phyloP scores from a whole-genome alignment of 1,284 basidiomycete genomes.

The Boletus hoseneyae region DNA sequence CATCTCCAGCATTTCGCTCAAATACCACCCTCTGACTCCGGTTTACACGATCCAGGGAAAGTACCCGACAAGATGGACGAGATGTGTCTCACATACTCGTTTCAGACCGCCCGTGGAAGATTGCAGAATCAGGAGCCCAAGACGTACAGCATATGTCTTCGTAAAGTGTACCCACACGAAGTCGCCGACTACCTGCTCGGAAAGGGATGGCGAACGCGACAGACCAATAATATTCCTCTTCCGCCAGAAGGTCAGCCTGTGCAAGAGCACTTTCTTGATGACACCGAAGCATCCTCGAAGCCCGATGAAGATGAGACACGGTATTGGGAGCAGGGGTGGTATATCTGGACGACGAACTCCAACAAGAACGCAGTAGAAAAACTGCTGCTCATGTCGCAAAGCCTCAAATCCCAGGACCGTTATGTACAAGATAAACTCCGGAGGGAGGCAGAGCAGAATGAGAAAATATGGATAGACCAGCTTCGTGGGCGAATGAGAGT shows the following conservation, averaged over 20 bases:
- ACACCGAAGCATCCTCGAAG: constrained; percentile 33
- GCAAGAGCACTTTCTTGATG: constrained; percentile 23
- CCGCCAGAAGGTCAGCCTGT: constrained; percentile 59
- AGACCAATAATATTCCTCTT: constrained; percentile 44
- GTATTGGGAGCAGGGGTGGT: constrained; percentile 72
- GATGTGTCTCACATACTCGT: constrained; percentile 71
- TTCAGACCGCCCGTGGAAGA: constrained; percentile 61
- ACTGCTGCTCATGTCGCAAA: constrained; percentile 54
- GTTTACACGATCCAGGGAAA: constrained; percentile 38
- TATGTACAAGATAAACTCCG: constrained; percentile 23
- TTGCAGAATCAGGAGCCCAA: constrained; percentile 51
- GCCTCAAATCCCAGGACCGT: constrained; percentile 47
- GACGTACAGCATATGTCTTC: constrained; percentile 67
- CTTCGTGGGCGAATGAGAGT: constrained; percentile 25
- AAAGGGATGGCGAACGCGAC: constrained; percentile 22
- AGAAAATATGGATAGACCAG: constrained; percentile 24
- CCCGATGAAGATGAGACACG: constrained; percentile 37
- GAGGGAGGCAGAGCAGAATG: constrained; percentile 15
- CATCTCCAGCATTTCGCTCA: not conserved
- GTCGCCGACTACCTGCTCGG: constrained; percentile 52
- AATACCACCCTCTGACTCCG: not conserved
- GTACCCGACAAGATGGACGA: constrained; percentile 62
- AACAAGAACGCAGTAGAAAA: constrained; percentile 53
- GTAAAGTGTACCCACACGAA: constrained; percentile 70
- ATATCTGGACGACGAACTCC: constrained; percentile 63